Conservation (phyloP, 805 yeast genomes). For the Metschnikowia colocasiae region DNA sequence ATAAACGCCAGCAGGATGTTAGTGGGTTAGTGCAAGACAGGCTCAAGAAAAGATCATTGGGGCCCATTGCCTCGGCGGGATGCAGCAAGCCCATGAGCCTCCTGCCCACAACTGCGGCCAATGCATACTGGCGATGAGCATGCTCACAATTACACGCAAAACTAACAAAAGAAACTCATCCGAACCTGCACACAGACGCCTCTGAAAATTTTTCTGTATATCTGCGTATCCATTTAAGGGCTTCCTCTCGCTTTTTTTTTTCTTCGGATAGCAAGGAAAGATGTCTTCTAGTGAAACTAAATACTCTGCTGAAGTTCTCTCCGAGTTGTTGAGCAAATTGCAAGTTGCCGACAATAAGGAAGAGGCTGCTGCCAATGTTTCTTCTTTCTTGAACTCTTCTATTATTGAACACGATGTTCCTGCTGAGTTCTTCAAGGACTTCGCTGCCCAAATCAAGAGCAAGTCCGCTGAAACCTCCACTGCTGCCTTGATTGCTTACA, state of each 20-base stretch:
- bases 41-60: background rate
- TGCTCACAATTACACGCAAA: slow-evolving; percentile 15
- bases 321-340: slow-evolving; percentile 89
- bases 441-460: slow-evolving; percentile 70
- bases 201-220: slow-evolving; percentile 16
- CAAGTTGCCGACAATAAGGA: slow-evolving; percentile 88
- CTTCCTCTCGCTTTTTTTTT: slow-evolving; percentile 14
- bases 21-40: background rate
- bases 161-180: slow-evolving; percentile 14
- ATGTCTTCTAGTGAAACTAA: slow-evolving; percentile 53
- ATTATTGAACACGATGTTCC: slow-evolving; percentile 99
- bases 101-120: background rate
- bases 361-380: slow-evolving; percentile 82
- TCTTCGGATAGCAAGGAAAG: slow-evolving; percentile 24
- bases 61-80: background rate
- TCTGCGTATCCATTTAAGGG: slow-evolving; percentile 17
- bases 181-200: slow-evolving; percentile 13
- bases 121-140: slow-evolving; percentile 2
- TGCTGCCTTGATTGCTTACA: slow-evolving; percentile 80
- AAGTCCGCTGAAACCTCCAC: slow-evolving; percentile 61
- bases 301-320: slow-evolving; percentile 74
- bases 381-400: slow-evolving; percentile 92
- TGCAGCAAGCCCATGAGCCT: background rate
- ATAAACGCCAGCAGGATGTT: background rate
- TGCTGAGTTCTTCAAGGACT: slow-evolving; percentile 73